These are phyloP conservation scores for Neurospora intermedia DNA, from an alignment of 495 filamentous ascomycete genomes.

Conservation along the genomic window DNA sequence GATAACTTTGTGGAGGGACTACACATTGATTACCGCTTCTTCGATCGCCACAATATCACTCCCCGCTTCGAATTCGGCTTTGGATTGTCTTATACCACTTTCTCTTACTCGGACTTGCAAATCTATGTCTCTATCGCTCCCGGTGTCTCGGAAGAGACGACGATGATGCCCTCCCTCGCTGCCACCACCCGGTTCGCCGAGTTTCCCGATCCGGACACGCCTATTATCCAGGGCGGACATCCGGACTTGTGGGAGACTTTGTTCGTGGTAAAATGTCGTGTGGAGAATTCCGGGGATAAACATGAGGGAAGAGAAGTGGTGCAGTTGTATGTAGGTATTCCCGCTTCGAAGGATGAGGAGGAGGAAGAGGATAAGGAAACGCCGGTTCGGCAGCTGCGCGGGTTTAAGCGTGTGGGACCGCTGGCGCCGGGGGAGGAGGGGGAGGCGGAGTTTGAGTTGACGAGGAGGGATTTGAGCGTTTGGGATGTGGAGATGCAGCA, in stretches of 20 bases:
- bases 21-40: conserved; percentile 72
- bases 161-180: background rate
- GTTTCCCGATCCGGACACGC: conserved; percentile 6
- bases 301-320: conserved; percentile 45
- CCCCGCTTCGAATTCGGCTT: conserved; percentile 73
- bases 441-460: conserved; percentile 36
- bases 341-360: conserved; percentile 3
- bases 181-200: background rate
- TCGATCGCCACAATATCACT: conserved; percentile 53
- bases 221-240: conserved; percentile 49
- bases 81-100: conserved; percentile 65
- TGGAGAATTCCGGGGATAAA: conserved; percentile 56
- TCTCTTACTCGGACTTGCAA: conserved; percentile 11
- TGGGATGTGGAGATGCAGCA: conserved; percentile 76
- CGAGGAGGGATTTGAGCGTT: conserved; percentile 53
- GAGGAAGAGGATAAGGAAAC: conserved; percentile 9
- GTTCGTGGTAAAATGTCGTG: conserved; percentile 39
- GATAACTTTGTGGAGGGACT: conserved; percentile 52
- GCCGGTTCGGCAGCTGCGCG: conserved; percentile 43
- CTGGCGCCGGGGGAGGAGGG: conserved; percentile 30
- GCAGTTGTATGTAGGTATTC: conserved; percentile 48
- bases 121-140: background rate
- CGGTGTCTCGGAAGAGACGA: background rate
- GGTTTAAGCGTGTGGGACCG: conserved; percentile 41
- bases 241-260: conserved; percentile 59